Conservation (phyloP, 805 yeast genomes). For the Kluyveromyces aestuarii region DNA sequence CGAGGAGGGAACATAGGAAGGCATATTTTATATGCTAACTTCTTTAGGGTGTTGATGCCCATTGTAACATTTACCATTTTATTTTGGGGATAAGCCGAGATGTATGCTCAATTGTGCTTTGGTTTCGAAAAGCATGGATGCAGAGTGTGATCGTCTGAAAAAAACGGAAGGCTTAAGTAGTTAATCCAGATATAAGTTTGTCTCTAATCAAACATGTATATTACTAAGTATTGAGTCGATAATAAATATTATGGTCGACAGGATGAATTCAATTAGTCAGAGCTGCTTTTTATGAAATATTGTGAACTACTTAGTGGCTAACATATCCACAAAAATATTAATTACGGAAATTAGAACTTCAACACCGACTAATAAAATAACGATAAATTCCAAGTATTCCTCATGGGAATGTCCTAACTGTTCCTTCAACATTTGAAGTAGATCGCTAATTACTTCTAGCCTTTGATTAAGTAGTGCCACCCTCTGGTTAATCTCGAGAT, state of each 20-base stretch:
- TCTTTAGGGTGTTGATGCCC: not conserved
- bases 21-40: not conserved
- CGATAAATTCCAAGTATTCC: conserved; percentile 85
- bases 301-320: conserved; percentile 22
- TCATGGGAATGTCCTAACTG: conserved; percentile 93
- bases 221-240: not conserved
- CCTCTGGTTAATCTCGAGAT: conserved; percentile 88
- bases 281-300: not conserved
- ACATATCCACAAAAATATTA: conserved; percentile 59
- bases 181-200: not conserved
- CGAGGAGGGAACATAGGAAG: not conserved
- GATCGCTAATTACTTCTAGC: conserved; percentile 85
- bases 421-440: conserved; percentile 92
- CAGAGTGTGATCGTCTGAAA: not conserved
- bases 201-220: not conserved
- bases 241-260: not conserved
- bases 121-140: not conserved
- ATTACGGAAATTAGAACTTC: conserved; percentile 84
- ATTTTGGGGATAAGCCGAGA: not conserved
- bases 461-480: conserved; percentile 86
- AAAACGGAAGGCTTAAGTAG: not conserved
- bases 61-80: not conserved
- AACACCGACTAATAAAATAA: conserved; percentile 82
- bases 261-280: not conserved
- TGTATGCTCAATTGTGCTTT: not conserved